Evolutionary conservation across 2,329 filamentous ascomycete genomes (phyloP).

Genomic region (Colletotrichum tamarilloi): DNA sequence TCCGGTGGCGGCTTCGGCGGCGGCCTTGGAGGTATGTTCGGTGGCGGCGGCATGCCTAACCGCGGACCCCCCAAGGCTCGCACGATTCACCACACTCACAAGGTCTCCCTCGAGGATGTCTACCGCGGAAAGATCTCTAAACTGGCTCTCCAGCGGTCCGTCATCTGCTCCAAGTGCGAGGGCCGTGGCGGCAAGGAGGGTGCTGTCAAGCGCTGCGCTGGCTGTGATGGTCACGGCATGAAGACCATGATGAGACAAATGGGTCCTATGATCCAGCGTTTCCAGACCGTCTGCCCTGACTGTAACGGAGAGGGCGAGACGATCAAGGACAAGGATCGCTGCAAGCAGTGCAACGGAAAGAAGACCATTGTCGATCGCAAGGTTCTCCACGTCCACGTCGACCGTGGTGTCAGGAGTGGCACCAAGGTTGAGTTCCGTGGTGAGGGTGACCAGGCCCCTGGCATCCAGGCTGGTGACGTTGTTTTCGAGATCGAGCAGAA

Average conservation of each 20-base stretch:
- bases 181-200: slow-evolving; percentile 97
- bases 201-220: slow-evolving; percentile 90
- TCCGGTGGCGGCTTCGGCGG: slow-evolving; percentile 73
- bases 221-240: slow-evolving; percentile 95
- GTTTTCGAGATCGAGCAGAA: slow-evolving; percentile 99
- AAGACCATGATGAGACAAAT: slow-evolving; percentile 99
- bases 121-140: slow-evolving; percentile 99
- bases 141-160: slow-evolving; percentile 94
- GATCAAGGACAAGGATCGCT: slow-evolving; percentile 96
- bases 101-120: slow-evolving; percentile 96
- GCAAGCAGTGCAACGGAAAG: slow-evolving; percentile 96
- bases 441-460: slow-evolving; percentile 95
- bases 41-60: slow-evolving; percentile 79
- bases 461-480: slow-evolving; percentile 93
- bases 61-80: slow-evolving; percentile 88
- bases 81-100: slow-evolving; percentile 98
- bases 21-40: slow-evolving; percentile 83
- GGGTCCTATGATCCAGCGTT: slow-evolving; percentile 99
- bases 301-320: slow-evolving; percentile 98
- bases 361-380: slow-evolving; percentile 98
- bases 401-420: slow-evolving; percentile 91
- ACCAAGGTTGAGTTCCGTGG: slow-evolving; percentile 98
- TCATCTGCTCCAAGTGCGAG: slow-evolving; percentile 95
- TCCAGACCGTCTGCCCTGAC: slow-evolving; percentile 98
- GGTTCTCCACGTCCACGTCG: slow-evolving; percentile 97